Conservation (phyloP, 768 basidiomycete genomes). For the Collybia sp. region DNA sequence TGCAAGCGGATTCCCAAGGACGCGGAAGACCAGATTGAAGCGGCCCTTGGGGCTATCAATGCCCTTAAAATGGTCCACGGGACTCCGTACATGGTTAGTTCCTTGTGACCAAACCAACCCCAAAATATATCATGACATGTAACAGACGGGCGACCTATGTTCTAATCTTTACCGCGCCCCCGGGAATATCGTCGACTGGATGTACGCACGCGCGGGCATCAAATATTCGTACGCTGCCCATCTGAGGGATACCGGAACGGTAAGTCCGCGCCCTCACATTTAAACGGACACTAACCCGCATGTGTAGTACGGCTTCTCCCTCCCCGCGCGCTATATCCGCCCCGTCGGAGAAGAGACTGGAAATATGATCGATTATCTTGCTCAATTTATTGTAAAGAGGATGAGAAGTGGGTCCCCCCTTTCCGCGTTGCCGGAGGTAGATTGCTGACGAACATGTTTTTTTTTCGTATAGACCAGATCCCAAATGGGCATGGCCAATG, state of each 20-base stretch:
- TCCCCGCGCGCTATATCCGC: slow-evolving; percentile 68
- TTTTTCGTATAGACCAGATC: no score
- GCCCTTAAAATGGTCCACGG: slow-evolving; percentile 48
- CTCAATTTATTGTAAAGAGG: slow-evolving; percentile 54
- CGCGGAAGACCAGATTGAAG: slow-evolving; percentile 68
- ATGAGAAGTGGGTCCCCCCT: slow-evolving; percentile 21
- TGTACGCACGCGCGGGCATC: slow-evolving; percentile 50
- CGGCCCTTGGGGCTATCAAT: slow-evolving; percentile 52
- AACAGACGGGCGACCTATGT: slow-evolving; percentile 42
- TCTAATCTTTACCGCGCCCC: slow-evolving; percentile 44
- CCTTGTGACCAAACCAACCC: no score
- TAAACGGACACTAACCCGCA: not conserved
- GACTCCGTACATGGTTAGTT: slow-evolving; percentile 40
- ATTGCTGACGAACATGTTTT: no score
- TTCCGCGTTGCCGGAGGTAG: no score
- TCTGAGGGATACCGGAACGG: slow-evolving; percentile 67
- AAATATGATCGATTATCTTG: slow-evolving; percentile 60
- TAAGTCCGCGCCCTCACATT: slow-evolving; percentile 23
- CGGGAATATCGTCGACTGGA: slow-evolving; percentile 65
- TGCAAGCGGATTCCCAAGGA: slow-evolving; percentile 58
- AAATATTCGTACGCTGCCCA: slow-evolving; percentile 64
- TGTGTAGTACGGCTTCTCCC: slow-evolving; percentile 67
- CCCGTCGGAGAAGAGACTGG: slow-evolving; percentile 78
- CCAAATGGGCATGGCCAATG: no score
- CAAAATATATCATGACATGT: not conserved